A percentile compares a stretch with the other conserved stretches of the same genome.
These are phyloP conservation scores for Corrigiola litoralis DNA, from an alignment of 179 eudicot genomes.

Conservation along the genomic window DNA sequence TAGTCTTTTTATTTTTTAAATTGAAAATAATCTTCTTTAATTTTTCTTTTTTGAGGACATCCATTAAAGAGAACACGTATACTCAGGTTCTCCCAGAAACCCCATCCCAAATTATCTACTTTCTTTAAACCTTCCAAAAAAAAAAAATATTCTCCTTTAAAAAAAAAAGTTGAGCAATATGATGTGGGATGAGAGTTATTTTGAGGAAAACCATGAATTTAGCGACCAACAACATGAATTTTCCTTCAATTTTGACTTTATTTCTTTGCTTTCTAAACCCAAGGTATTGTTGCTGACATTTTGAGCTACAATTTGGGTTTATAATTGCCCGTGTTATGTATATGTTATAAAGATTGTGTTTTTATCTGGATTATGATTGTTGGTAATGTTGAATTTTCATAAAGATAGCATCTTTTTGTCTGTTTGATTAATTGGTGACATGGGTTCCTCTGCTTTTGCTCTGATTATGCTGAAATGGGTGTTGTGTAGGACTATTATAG, in stretches of 20 bases:
- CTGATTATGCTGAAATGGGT: background rate
- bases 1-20: too few relatives aligned
- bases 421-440: background rate
- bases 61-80: slow-evolving; percentile 15
- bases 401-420: background rate
- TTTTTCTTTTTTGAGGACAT: slow-evolving; percentile 15
- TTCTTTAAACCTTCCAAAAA: too few relatives aligned
- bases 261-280: slow-evolving; percentile 54
- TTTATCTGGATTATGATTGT: too few relatives aligned
- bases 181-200: slow-evolving; percentile 50
- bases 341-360: too few relatives aligned
- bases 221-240: slow-evolving; percentile 31
- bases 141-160: background rate
- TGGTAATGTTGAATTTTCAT: background rate
- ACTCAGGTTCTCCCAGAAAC: slow-evolving; percentile 12
- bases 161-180: slow-evolving; percentile 12
- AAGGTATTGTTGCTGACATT: slow-evolving; percentile 32
- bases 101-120: slow-evolving; percentile 12
- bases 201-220: slow-evolving; percentile 15
- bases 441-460: background rate
- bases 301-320: too few relatives aligned
- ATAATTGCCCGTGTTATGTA: too few relatives aligned
- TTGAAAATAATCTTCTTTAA: too few relatives aligned
- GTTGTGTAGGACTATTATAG: slow-evolving; percentile 65
- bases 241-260: slow-evolving; percentile 54